These are phyloP conservation scores for Phytophthora idaei DNA, from an alignment of 352 stramenopile genomes.

Conservation along the genomic window DNA sequence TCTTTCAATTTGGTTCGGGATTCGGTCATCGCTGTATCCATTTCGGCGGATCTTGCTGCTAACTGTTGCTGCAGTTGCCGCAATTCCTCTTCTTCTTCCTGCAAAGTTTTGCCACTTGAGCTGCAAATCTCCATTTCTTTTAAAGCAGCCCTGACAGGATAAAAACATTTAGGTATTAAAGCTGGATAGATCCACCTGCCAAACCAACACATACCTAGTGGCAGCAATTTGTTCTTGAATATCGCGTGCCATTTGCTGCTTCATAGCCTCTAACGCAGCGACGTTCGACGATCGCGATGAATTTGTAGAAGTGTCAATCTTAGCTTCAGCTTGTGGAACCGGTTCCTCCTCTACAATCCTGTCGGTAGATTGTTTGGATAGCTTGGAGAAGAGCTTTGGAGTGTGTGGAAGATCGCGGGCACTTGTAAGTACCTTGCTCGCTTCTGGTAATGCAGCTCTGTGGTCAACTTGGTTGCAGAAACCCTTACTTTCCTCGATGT, in stretches of 20 bases:
- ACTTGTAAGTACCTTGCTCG: background rate
- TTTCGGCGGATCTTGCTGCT: constrained; percentile 17
- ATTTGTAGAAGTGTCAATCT: background rate
- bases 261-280: constrained; percentile 42
- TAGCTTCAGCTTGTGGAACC: background rate
- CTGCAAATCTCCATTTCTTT: constrained; percentile 44
- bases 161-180: background rate
- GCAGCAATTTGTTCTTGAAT: constrained; percentile 54
- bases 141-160: constrained; percentile 36
- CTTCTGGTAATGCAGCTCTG: background rate
- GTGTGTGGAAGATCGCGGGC: constrained; percentile 15
- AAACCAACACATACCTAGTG: constrained; percentile 45
- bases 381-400: constrained; percentile 25
- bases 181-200: too few relatives aligned
- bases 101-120: constrained; percentile 21
- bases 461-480: constrained; percentile 12
- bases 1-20: constrained; percentile 31
- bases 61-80: constrained; percentile 23
- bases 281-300: constrained; percentile 34
- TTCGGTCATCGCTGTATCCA: constrained; percentile 30
- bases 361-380: constrained; percentile 9
- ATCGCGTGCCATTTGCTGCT: constrained; percentile 39
- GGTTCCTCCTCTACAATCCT: background rate
- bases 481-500: background rate
- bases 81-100: constrained; percentile 43